phyloP scores from a whole-genome alignment of 108 stramenopile species.

The Stephanodiscus minutulus region DNA sequence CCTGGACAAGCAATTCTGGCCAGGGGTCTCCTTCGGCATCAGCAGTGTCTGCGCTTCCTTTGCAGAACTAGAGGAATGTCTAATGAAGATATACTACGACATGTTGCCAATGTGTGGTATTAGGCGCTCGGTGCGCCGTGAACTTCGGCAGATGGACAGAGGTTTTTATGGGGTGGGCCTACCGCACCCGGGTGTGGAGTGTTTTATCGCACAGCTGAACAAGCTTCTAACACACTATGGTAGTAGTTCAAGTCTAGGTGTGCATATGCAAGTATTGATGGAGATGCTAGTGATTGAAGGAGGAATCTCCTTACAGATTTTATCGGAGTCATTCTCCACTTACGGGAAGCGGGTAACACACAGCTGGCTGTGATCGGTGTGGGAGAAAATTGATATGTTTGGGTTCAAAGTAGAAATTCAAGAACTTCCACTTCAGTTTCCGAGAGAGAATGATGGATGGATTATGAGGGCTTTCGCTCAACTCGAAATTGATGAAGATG shows the following conservation, averaged over 20 bases:
- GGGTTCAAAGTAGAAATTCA: neutral
- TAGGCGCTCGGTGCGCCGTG: neutral
- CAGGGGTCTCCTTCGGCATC: slow-evolving; percentile 15
- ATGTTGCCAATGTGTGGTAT: slow-evolving; percentile 3
- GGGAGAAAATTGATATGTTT: neutral
- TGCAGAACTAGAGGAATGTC: neutral
- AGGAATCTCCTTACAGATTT: neutral
- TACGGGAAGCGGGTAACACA: slow-evolving; percentile 4
- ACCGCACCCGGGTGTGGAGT: slow-evolving; percentile 9
- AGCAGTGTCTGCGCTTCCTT: neutral
- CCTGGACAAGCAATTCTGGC: slow-evolving; percentile 17
- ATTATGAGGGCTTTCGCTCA: neutral
- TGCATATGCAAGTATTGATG: neutral
- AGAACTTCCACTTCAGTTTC: neutral
- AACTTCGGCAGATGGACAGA: slow-evolving; percentile 1
- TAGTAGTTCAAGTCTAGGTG: neutral
- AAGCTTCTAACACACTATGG: slow-evolving; percentile 19
- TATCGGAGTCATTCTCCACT: neutral
- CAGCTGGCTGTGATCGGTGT: neutral
- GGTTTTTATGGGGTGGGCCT: slow-evolving; percentile 11
- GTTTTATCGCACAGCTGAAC: neutral
- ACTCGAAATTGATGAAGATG: neutral
- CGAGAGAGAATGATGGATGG: neutral
- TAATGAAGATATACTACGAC: slow-evolving; percentile 6
- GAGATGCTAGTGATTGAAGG: slow-evolving; percentile 5